These are phyloP conservation scores for Alternaria infectoria DNA, from an alignment of 2,329 filamentous ascomycete species.

Conservation along the genomic window DNA sequence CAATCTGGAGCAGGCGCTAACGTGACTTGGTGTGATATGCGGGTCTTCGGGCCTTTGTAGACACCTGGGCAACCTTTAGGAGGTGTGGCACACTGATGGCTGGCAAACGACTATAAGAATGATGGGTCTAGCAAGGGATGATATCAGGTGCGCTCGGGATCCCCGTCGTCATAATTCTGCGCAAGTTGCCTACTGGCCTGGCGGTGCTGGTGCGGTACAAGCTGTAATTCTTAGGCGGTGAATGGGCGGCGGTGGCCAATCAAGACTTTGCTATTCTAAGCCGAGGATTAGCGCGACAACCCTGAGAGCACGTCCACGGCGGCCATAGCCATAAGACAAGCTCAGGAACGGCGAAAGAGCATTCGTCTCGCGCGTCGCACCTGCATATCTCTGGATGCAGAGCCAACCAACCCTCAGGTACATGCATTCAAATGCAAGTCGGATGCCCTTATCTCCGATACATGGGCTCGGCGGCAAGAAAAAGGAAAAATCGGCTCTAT, in stretches of 20 bases:
- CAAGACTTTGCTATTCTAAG: slow-evolving; percentile 28
- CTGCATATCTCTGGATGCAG: not conserved
- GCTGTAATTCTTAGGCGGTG: slow-evolving; percentile 24
- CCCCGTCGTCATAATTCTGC: slow-evolving; percentile 25
- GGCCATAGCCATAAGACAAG: not conserved
- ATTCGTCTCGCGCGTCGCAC: not conserved
- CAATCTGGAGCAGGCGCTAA: slow-evolving; percentile 27
- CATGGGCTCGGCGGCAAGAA: slow-evolving; percentile 16
- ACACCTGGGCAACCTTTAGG: slow-evolving; percentile 15
- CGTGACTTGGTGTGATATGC: slow-evolving; percentile 33
- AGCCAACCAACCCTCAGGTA: slow-evolving; percentile 2
- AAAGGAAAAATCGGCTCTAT: slow-evolving; percentile 14
- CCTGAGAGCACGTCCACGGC: slow-evolving; percentile 14
- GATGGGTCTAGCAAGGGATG: slow-evolving; percentile 20
- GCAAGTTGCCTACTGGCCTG: slow-evolving; percentile 19
- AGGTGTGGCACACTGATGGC: slow-evolving; percentile 23
- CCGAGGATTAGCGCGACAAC: slow-evolving; percentile 19
- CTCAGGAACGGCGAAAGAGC: not conserved
- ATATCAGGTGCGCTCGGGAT: slow-evolving; percentile 23
- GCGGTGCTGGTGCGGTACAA: slow-evolving; percentile 21
- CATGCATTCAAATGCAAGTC: not conserved
- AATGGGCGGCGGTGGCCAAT: slow-evolving; percentile 29
- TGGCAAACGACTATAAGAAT: slow-evolving; percentile 24
- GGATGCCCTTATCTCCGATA: not conserved
- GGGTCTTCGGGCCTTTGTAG: slow-evolving; percentile 26